Conservation (phyloP, 805 yeast species). For the Saturnispora zaruensis region DNA sequence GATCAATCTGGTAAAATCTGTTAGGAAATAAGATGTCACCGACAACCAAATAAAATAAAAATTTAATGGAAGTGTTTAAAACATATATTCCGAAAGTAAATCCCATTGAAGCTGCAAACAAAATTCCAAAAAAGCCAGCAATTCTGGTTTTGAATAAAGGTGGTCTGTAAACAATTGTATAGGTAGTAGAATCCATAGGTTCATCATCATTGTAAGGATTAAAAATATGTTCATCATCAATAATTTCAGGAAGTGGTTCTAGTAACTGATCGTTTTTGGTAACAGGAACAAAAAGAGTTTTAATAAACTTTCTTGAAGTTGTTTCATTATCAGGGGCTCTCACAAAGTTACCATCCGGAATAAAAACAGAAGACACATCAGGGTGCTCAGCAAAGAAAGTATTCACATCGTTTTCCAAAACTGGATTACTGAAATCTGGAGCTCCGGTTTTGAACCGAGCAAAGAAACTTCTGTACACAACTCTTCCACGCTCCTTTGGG, state of each 20-base stretch:
- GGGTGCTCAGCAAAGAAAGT: conserved; percentile 36
- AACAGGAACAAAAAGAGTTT: conserved; percentile 70
- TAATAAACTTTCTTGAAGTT: conserved; percentile 54
- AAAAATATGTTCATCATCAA: conserved; percentile 21
- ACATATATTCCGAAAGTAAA: conserved; percentile 22
- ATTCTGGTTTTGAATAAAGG: conserved; percentile 62
- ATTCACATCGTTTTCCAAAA: conserved; percentile 37
- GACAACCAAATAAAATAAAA: background rate
- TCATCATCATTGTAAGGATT: conserved; percentile 32
- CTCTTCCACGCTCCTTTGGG: conserved; percentile 62
- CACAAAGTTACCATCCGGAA: conserved; percentile 73
- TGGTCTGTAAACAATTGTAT: conserved; percentile 80
- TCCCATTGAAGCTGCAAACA: conserved; percentile 40
- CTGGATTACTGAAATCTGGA: conserved; percentile 50
- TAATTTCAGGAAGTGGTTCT: conserved; percentile 30
- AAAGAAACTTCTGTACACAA: conserved; percentile 44
- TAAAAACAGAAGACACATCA: conserved; percentile 45
- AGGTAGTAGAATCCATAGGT: conserved; percentile 31
- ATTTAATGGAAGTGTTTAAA: conserved; percentile 17
- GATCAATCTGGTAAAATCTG: conserved; percentile 9
- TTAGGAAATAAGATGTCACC: conserved; percentile 2
- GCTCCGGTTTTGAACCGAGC: conserved; percentile 29
- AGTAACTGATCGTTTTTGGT: conserved; percentile 66
- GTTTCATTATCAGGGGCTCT: conserved; percentile 85
- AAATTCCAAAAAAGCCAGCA: conserved; percentile 33